phyloP scores from a whole-genome alignment of 139 green algal genomes.

The Volvox africanus region DNA sequence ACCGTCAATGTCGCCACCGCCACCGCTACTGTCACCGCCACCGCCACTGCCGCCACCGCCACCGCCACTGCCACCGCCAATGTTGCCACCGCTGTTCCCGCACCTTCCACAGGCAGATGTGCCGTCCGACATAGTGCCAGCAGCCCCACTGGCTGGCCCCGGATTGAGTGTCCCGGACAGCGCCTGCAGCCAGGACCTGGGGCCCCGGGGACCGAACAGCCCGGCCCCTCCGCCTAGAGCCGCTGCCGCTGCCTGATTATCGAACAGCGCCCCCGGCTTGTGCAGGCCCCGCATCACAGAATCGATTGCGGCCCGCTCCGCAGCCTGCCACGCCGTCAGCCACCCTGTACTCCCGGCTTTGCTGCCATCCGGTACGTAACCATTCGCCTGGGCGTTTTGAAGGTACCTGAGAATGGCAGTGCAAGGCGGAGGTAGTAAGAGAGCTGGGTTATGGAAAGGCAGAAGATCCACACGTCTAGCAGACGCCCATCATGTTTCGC shows the following conservation, averaged over 20 bases:
- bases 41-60: too few species aligned
- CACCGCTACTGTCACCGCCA: too few species aligned
- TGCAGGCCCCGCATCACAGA: neutral
- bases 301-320: slow-evolving; percentile 10
- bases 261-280: neutral
- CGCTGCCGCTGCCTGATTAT: neutral
- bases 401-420: slow-evolving; percentile 5
- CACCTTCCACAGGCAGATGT: too few species aligned
- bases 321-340: neutral
- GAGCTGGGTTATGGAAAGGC: neutral
- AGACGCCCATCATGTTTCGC: neutral
- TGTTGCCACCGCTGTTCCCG: too few species aligned
- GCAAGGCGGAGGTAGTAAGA: too few species aligned
- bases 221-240: neutral
- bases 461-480: neutral
- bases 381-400: neutral
- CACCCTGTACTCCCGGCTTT: neutral
- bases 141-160: too few species aligned
- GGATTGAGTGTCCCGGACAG: neutral
- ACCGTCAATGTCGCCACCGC: too few species aligned
- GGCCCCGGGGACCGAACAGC: neutral
- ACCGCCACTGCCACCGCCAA: neutral
- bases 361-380: neutral
- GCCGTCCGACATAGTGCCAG: too few species aligned
- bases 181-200: slow-evolving; percentile 19